A percentile compares a stretch with the other conserved stretches of the same genome.
phyloP scores from a whole-genome alignment of 2,329 filamentous ascomycete species.

The Trichoderma koningii region DNA sequence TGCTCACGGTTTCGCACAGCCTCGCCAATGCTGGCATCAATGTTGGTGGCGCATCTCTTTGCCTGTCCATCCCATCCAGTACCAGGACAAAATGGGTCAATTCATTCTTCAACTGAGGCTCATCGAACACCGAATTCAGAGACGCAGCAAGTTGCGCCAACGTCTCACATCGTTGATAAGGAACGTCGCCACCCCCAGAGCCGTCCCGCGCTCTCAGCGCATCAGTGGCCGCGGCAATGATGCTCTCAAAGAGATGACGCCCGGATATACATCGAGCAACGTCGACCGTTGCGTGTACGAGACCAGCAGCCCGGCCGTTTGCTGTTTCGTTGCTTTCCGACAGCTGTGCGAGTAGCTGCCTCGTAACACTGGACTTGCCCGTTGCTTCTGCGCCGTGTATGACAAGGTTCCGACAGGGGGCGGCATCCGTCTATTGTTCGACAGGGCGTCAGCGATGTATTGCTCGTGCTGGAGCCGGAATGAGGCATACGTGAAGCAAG shows the following conservation, averaged over 20 bases:
- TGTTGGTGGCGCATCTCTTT: constrained; percentile 77
- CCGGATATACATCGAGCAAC: constrained; percentile 76
- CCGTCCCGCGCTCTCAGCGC: constrained; percentile 44
- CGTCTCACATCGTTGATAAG: constrained; percentile 71
- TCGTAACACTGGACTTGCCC: constrained; percentile 75
- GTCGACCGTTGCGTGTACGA: constrained; percentile 64
- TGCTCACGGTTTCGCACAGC: constrained; percentile 73
- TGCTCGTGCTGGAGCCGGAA: neutral
- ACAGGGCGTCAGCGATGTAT: neutral
- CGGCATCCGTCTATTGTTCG: constrained; percentile 58
- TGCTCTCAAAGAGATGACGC: constrained; percentile 75
- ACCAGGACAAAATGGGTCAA: constrained; percentile 73
- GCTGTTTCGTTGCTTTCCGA: constrained; percentile 28
- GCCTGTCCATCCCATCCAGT: constrained; percentile 82
- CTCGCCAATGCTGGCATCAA: constrained; percentile 79
- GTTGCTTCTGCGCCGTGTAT: constrained; percentile 84
- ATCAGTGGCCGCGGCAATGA: constrained; percentile 59
- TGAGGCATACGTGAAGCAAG: constrained; percentile 51
- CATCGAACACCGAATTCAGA: constrained; percentile 64
- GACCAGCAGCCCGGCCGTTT: constrained; percentile 32
- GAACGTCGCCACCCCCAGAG: neutral
- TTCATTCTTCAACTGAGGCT: constrained; percentile 40
- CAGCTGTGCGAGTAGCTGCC: constrained; percentile 45
- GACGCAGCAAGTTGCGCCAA: constrained; percentile 75
- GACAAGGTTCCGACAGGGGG: constrained; percentile 72